A percentile compares a stretch with the other conserved stretches of the same genome.
phyloP scores from a whole-genome alignment of 163 green algal species.

The Smithsoniella earleae region DNA sequence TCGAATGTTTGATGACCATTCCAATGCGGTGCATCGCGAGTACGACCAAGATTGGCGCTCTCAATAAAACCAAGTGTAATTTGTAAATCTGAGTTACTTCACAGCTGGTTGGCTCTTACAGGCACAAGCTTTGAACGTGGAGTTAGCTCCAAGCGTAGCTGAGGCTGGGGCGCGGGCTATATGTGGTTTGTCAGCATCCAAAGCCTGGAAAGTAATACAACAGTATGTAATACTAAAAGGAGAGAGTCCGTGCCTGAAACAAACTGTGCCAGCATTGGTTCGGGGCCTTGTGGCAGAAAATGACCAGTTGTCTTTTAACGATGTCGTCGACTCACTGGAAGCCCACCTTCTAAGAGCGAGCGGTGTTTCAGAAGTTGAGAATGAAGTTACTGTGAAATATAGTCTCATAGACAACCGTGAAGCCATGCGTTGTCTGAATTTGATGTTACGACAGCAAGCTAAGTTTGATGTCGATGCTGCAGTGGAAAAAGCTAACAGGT shows the following conservation, averaged over 20 bases:
- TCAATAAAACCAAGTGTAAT: too few species aligned
- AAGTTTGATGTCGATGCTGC: neutral
- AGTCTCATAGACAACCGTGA: neutral
- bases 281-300: neutral
- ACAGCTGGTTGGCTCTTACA: slow-evolving; percentile 11
- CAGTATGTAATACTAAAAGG: neutral
- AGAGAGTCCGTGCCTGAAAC: neutral
- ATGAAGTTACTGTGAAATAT: neutral
- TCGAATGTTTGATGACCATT: too few species aligned
- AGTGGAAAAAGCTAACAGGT: neutral
- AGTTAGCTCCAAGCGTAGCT: neutral
- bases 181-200: neutral
- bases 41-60: too few species aligned
- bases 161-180: slow-evolving; percentile 6
- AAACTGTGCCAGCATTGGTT: neutral
- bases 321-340: neutral
- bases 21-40: too few species aligned
- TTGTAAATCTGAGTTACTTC: too few species aligned
- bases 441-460: neutral
- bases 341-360: neutral
- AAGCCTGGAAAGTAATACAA: slow-evolving; percentile 2
- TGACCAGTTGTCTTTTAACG: neutral
- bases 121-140: neutral
- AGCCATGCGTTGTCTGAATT: slow-evolving; percentile 1
- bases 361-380: neutral